Base-by-base conservation (phyloP, 441 rosid genomes). In the Theobroma grandiflorum region DNA sequence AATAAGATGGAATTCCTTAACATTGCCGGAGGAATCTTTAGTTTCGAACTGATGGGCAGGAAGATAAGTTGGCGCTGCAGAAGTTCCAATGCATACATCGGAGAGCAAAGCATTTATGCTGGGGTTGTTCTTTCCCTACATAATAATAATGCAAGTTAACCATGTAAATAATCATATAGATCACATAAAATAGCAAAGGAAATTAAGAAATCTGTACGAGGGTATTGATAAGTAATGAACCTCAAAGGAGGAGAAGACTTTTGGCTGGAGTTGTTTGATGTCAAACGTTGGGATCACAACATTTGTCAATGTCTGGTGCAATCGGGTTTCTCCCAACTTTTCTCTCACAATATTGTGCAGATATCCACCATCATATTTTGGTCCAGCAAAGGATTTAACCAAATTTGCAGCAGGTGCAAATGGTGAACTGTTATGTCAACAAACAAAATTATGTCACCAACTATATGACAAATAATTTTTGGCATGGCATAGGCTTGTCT, bases 281-380 rank as follows among this genome's bases (percentile, higher is more conserved):
- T 90, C 91, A 40, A 88, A 90, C 0, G 91, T 82, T 50, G 90
- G 91, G 33, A 89, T 89, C 4, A 91, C 94, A 8, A 88, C 81
- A 31, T 81, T 83, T 18, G 88, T 83, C 53, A 89, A 79, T 43
- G 88, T 84, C 38, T 82, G 85, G 53, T 78, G 52, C 71, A 88
- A 47, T 64, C 79, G 63, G 7, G 81, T 68, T 14, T 80, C 77
- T n/a, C 88, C 89, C 20, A 89, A 68, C 57, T 79, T 84, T 37
- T 71, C 83, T 77, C 62, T 76, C 40, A 84, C 65, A 10, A 86
- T 65, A 4, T 71, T 1, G 62, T 81, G 89, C 10, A 87, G 79
- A 52, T 87, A 87, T 40, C 79, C 50, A 10, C 89, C 90, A 14
- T 89, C 87, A 35, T 89, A 87, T 42, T 78, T 89, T 6, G 90